These are phyloP conservation scores for Verticillium zaregamsianum DNA, from an alignment of 2,329 filamentous ascomycete genomes.

Conservation along the genomic window DNA sequence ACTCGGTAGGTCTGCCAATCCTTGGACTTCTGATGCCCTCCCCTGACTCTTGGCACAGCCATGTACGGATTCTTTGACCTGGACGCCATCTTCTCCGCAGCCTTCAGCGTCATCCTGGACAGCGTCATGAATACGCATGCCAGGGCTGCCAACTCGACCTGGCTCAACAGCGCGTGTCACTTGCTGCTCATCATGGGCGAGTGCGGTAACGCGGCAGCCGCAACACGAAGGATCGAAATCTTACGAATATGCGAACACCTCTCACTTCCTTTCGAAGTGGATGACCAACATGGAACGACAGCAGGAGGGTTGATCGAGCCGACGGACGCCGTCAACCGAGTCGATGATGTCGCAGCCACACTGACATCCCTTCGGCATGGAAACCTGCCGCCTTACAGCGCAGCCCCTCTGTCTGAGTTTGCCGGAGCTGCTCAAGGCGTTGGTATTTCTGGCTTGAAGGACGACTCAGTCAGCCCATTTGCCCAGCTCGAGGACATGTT, in stretches of 20 bases:
- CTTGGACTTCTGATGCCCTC: not conserved
- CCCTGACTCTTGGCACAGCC: not conserved
- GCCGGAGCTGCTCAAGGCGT: not conserved
- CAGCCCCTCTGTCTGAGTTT: not conserved
- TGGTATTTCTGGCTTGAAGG: not conserved
- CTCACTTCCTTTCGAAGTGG: not conserved
- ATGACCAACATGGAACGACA: not conserved
- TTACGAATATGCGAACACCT: not conserved
- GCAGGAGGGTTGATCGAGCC: not conserved
- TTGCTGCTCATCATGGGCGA: not conserved
- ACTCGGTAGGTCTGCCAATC: not conserved
- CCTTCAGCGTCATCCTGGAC: not conserved
- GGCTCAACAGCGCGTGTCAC: not conserved
- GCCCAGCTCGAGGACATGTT: not conserved
- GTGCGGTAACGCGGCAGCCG: not conserved
- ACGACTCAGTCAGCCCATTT: not conserved
- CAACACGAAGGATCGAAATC: not conserved
- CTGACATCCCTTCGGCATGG: not conserved
- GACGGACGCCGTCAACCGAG: not conserved
- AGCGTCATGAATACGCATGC: not conserved
- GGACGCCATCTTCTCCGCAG: constrained; percentile 1
- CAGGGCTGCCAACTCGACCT: not conserved
- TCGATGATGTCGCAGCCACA: not conserved
- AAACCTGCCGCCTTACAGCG: not conserved
- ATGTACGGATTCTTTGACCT: not conserved